These are phyloP conservation scores for Dichotomopilus funicola DNA, from an alignment of 2,329 filamentous ascomycete genomes.

Conservation along the genomic window DNA sequence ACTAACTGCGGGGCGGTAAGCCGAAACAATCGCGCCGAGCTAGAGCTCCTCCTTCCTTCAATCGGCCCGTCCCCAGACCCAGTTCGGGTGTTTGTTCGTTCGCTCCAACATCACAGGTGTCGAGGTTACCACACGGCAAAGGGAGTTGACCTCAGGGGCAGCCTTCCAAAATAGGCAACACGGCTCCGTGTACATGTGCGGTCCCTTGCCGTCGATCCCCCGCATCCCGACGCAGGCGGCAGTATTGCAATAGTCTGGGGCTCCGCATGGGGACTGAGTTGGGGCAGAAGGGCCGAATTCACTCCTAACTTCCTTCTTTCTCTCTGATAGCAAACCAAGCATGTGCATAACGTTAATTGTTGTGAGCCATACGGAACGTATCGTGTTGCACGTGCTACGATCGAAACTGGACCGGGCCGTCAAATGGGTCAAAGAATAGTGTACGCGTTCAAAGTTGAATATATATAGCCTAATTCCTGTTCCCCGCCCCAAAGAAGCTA, in stretches of 20 bases:
- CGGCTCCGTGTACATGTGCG: background rate
- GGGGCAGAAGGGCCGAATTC: constrained; percentile 21
- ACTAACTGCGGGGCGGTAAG: background rate
- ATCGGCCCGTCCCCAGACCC: constrained; percentile 9
- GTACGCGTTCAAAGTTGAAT: no score
- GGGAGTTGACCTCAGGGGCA: background rate
- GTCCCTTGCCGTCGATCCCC: constrained; percentile 1
- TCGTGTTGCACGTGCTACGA: no score
- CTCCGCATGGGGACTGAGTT: constrained; percentile 8
- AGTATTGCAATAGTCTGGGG: constrained; percentile 3
- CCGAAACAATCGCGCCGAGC: background rate
- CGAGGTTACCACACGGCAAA: background rate
- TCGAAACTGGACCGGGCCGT: no score
- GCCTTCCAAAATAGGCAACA: constrained; percentile 9
- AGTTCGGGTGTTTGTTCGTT: background rate
- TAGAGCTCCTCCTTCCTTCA: background rate
- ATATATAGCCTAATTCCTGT: no score
- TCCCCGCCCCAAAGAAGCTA: no score
- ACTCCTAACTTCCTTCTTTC: background rate
- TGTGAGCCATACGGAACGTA: no score
- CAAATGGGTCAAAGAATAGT: no score
- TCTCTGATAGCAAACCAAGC: no score
- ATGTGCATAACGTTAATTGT: no score
- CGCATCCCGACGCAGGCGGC: constrained; percentile 8
- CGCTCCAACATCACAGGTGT: background rate